These are phyloP conservation scores for Aureobasidium zeae DNA, from an alignment of 2,329 filamentous ascomycete genomes.

Conservation along the genomic window DNA sequence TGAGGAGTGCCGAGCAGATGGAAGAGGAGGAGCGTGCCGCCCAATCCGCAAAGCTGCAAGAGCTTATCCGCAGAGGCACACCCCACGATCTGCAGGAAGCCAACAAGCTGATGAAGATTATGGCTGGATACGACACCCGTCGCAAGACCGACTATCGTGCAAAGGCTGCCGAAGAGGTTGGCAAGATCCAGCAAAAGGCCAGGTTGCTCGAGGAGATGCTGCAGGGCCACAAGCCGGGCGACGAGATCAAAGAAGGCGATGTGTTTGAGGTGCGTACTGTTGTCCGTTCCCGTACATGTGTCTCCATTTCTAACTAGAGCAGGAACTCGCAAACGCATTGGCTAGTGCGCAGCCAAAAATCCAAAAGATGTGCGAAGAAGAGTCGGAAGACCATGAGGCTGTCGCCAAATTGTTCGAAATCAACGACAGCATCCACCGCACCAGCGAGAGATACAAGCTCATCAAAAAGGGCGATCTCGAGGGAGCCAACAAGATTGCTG, in stretches of 20 bases:
- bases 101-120: slow-evolving; percentile 96
- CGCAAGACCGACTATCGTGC: slow-evolving; percentile 96
- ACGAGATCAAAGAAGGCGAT: slow-evolving; percentile 62
- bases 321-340: slow-evolving; percentile 80
- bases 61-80: slow-evolving; percentile 83
- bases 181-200: slow-evolving; percentile 92
- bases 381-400: slow-evolving; percentile 92
- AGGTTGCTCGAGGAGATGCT: slow-evolving; percentile 86
- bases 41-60: slow-evolving; percentile 95
- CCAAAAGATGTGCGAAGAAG: slow-evolving; percentile 98
- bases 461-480: slow-evolving; percentile 92
- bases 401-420: slow-evolving; percentile 93
- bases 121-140: slow-evolving; percentile 93
- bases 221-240: slow-evolving; percentile 71
- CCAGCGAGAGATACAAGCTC: slow-evolving; percentile 87
- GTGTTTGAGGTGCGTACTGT: slow-evolving; percentile 52
- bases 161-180: slow-evolving; percentile 91
- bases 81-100: slow-evolving; percentile 94
- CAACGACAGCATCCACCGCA: slow-evolving; percentile 97
- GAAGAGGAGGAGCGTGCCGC: slow-evolving; percentile 91
- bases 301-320: slow-evolving; percentile 17
- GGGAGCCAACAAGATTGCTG: slow-evolving; percentile 70
- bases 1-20: slow-evolving; percentile 97
- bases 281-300: not conserved
- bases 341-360: slow-evolving; percentile 97